A percentile compares a stretch with the other conserved stretches of the same genome.
Evolutionary conservation across 148 eudicot species (phyloP).

Genomic region (Mesembryanthemum crystallinum): DNA sequence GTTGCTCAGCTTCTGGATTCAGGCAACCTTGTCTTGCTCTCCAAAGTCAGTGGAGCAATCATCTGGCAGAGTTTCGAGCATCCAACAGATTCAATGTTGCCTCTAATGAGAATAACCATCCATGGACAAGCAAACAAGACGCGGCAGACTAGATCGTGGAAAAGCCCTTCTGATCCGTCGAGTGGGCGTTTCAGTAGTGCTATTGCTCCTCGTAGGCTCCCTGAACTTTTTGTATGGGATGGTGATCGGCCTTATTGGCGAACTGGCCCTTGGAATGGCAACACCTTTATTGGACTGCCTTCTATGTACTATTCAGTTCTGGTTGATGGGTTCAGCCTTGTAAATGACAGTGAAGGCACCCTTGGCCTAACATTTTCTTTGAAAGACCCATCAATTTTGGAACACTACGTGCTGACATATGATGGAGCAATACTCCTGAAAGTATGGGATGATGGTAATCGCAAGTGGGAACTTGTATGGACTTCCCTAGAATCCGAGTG

Average conservation of each 20-base stretch:
- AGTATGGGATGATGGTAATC: conserved; percentile 17
- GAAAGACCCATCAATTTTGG: neutral
- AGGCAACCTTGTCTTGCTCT: conserved; percentile 38
- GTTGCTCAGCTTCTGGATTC: conserved; percentile 33
- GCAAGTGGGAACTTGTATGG: conserved; percentile 30
- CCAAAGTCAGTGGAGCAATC: neutral
- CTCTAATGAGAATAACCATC: conserved; percentile 28
- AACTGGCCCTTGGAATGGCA: conserved; percentile 45
- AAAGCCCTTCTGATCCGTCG: conserved; percentile 40
- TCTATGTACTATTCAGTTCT: neutral
- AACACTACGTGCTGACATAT: conserved; percentile 18
- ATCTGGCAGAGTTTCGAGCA: conserved; percentile 58
- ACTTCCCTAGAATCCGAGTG: conserved; percentile 24
- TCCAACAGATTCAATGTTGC: conserved; percentile 55
- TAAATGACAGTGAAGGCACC: conserved; percentile 17
- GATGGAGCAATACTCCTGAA: conserved; percentile 22
- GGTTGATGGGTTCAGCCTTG: conserved; percentile 2
- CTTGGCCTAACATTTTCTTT: conserved; percentile 1
- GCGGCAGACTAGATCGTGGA: conserved; percentile 32
- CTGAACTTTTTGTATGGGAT: conserved; percentile 35
- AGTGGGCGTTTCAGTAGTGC: conserved; percentile 35
- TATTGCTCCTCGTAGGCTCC: conserved; percentile 18
- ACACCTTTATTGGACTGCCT: conserved; percentile 23
- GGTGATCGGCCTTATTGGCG: conserved; percentile 35
- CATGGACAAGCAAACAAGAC: conserved; percentile 7